phyloP scores from a whole-genome alignment of 2,329 filamentous ascomycete species.

The Monosporascus cannonballus region DNA sequence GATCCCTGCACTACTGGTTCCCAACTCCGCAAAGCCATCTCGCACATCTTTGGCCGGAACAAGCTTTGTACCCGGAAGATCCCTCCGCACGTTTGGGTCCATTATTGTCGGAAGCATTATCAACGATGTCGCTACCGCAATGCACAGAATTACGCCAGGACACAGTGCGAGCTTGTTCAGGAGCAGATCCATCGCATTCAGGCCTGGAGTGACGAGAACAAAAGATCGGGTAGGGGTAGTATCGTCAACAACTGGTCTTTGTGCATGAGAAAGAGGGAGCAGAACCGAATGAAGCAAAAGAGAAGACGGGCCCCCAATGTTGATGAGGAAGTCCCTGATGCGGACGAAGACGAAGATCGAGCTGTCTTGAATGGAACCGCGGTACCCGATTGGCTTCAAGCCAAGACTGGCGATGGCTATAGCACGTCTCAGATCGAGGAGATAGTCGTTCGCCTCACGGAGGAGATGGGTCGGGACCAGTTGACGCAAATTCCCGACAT shows the following conservation, averaged over 20 bases:
- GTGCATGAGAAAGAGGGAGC: conserved; percentile 58
- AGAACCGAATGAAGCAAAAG: conserved; percentile 45
- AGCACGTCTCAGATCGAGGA: conserved; percentile 39
- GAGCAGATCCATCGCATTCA: conserved; percentile 58
- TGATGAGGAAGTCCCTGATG: conserved; percentile 5
- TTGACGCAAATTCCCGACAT: conserved; percentile 49
- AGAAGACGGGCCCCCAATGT: too few species aligned
- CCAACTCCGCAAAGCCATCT: conserved; percentile 67
- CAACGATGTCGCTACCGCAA: conserved; percentile 70
- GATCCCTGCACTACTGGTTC: conserved; percentile 53
- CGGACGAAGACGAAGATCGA: conserved; percentile 28
- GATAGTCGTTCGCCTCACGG: conserved; percentile 40
- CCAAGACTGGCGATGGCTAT: conserved; percentile 40
- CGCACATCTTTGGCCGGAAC: conserved; percentile 78
- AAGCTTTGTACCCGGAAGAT: conserved; percentile 70
- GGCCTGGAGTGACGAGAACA: conserved; percentile 52
- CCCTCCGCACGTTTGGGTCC: conserved; percentile 64
- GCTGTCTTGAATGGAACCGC: conserved; percentile 32
- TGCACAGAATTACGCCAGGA: conserved; percentile 50
- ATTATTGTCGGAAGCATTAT: conserved; percentile 77
- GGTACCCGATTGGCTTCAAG: conserved; percentile 44
- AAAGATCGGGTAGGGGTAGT: conserved; percentile 28
- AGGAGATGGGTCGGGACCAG: conserved; percentile 35
- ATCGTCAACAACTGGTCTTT: conserved; percentile 56
- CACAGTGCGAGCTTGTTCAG: conserved; percentile 59